Evolutionary conservation across 768 basidiomycete species (phyloP), one percentile per base, ranked within the genome.

Genomic region (Tremella yokohamensis): DNA sequence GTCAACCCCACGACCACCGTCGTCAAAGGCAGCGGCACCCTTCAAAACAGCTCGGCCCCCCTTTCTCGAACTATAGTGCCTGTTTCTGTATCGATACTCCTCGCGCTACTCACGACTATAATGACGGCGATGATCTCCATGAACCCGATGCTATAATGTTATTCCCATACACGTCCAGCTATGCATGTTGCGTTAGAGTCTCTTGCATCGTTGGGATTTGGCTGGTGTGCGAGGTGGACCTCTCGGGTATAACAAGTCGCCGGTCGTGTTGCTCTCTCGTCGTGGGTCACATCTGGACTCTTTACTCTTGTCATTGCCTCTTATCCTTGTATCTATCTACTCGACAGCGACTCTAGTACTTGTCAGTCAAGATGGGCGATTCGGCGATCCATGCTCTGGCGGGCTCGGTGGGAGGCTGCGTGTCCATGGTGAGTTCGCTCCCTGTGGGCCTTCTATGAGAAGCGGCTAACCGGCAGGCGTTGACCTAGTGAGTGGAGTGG

Each of bases 361-460:
- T 11, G 44, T 37, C 24, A 26, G 13, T 4, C 51, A 20, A 25
- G 59, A 72, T 75, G 67, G 63, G 63, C 59, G 89, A 97, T 77
- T 90, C 89, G 49, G 78, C 84, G 13, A 87, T 96, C 25, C 91
- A 97, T 66, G 83, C 93, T 38, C 69, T 88, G 12, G 89, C 93
- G 16, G 96, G 96, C 12, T 90, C 91, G 16, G 83, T 86, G 1
- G 93, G 90, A 49, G 94, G 94, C 22, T 87, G 94, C 68, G 77
- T 84, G 7, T 90, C 94, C 20, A 96, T 98, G 92, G 91, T 87
- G 64, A 77, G 86, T 59, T 9, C 3, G 12, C 25, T 2, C 20
- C 34, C 29, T 6, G 29, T 6, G 29, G 11, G 11, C 29, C 29
- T 34, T n/a, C n/a, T 16, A 24, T 39, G 19, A 18, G 29, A 42